Evolutionary conservation across 495 filamentous ascomycete species (phyloP).

Genomic region (Aspergillus nidulans): DNA sequence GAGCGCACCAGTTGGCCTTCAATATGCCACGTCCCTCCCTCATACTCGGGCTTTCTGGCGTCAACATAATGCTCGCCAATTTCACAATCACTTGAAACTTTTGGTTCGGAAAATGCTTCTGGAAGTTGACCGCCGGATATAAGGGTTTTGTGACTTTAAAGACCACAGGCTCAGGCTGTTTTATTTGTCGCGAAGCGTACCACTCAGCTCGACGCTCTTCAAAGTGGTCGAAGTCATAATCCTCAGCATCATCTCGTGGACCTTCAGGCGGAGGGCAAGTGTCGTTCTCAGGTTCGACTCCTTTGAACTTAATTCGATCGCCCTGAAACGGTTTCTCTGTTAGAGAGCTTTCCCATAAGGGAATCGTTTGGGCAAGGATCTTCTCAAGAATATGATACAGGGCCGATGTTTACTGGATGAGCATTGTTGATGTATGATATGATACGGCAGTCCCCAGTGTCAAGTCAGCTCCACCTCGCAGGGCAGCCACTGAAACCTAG

Average conservation of each 20-base stretch:
- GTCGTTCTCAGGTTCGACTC: neutral
- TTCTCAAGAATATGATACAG: constrained; percentile 34
- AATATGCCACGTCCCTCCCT: constrained; percentile 45
- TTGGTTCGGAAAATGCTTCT: constrained; percentile 6
- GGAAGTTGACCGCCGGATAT: neutral
- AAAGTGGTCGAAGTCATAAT: neutral
- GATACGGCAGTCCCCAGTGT: constrained; percentile 26
- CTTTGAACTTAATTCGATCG: neutral
- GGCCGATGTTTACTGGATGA: constrained; percentile 41
- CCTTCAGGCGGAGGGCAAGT: neutral
- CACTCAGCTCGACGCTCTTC: neutral
- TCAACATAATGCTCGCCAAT: constrained; percentile 53
- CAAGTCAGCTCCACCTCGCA: constrained; percentile 44
- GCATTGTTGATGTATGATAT: constrained; percentile 59
- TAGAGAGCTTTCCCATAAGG: constrained; percentile 38
- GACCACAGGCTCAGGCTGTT: neutral
- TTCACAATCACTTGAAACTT: constrained; percentile 59
- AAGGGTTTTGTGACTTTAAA: neutral
- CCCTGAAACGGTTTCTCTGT: neutral
- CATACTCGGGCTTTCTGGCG: constrained; percentile 48
- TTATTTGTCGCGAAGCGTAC: neutral
- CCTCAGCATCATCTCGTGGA: neutral
- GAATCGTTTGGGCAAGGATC: too few species aligned
- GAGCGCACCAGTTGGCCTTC: constrained; percentile 33
- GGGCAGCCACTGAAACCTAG: constrained; percentile 57